Percentiles rank a stretch among this genome's conserved stretches.
Conservation (phyloP, 2,329 filamentous ascomycete genomes). For the Penicillium palitans region DNA sequence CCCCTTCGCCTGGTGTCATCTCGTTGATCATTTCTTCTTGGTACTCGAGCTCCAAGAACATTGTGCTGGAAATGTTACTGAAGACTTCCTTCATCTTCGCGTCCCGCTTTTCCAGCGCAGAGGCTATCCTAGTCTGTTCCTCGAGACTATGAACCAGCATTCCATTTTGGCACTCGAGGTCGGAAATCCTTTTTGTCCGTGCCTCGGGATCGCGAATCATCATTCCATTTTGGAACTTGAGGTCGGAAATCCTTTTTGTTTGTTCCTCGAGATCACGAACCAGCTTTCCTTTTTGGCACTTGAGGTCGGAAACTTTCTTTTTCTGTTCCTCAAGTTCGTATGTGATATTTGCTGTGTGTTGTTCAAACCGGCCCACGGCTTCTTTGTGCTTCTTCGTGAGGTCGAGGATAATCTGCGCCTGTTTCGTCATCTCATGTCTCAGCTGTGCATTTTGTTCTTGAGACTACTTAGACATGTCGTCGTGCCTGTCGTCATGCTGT, state of each 20-base stretch:
- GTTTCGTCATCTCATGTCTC: not conserved
- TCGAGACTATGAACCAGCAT: not conserved
- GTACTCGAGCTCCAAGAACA: conserved; percentile 1
- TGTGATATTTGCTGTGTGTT: not conserved
- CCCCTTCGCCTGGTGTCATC: not conserved
- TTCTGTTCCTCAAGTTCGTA: not conserved
- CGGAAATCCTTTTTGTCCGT: not conserved
- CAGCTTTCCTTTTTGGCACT: not conserved
- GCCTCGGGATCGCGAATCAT: not conserved
- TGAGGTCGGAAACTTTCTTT: not conserved
- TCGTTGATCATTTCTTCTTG: conserved; percentile 1
- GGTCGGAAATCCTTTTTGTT: not conserved
- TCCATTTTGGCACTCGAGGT: not conserved
- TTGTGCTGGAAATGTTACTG: not conserved
- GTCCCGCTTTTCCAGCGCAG: not conserved
- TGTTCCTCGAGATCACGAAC: not conserved
- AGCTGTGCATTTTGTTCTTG: not conserved
- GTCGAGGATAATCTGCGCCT: not conserved
- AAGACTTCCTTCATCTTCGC: not conserved
- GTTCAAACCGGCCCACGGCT: not conserved
- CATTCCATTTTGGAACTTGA: not conserved
- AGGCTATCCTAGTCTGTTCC: not conserved
- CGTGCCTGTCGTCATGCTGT: no score
- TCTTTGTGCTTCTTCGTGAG: not conserved
- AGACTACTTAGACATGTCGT: not conserved